A percentile compares a stretch with the other conserved stretches of the same genome.
Evolutionary conservation across 257 asterid species (phyloP).

Genomic region (Solanum rostratum): DNA sequence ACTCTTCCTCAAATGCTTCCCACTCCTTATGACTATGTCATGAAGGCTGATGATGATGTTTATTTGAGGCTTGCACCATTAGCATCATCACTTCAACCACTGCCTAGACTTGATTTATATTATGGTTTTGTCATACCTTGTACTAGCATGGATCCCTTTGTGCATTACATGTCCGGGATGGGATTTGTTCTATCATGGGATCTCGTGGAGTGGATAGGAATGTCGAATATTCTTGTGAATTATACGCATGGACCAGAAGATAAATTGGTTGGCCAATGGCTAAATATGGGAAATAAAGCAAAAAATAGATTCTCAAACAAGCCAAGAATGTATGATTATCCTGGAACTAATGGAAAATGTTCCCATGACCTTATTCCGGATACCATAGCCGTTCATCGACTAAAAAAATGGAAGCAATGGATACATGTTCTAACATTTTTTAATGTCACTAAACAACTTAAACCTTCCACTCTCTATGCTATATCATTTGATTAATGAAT

Average conservation of each 20-base stretch:
- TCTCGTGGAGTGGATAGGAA: slow-evolving; percentile 56
- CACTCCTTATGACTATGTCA: slow-evolving; percentile 45
- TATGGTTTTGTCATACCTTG: slow-evolving; percentile 79
- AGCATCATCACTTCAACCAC: slow-evolving; percentile 32
- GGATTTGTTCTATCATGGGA: slow-evolving; percentile 76
- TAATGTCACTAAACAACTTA: slow-evolving; percentile 47
- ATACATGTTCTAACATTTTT: slow-evolving; percentile 42
- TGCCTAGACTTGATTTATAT: slow-evolving; percentile 52
- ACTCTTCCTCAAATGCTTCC: slow-evolving; percentile 39
- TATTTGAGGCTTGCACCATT: slow-evolving; percentile 41
- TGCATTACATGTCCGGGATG: slow-evolving; percentile 79
- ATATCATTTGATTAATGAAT: slow-evolving; percentile 8
- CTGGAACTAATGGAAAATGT: slow-evolving; percentile 69
- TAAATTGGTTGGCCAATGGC: slow-evolving; percentile 66
- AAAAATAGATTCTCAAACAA: slow-evolving; percentile 51
- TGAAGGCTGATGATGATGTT: slow-evolving; percentile 86
- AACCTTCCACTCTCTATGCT: slow-evolving; percentile 23
- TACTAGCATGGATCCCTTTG: slow-evolving; percentile 60
- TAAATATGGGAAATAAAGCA: slow-evolving; percentile 48
- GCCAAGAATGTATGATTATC: slow-evolving; percentile 76
- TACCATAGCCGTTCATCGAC: slow-evolving; percentile 57
- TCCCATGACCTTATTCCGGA: slow-evolving; percentile 65
- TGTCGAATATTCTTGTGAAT: slow-evolving; percentile 29
- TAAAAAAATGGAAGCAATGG: slow-evolving; percentile 78
- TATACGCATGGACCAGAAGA: slow-evolving; percentile 58